Percentiles rank a stretch among this genome's conserved stretches.
Evolutionary conservation across 257 asterid species (phyloP).

Genomic region (Nicotiana obtusifolia): DNA sequence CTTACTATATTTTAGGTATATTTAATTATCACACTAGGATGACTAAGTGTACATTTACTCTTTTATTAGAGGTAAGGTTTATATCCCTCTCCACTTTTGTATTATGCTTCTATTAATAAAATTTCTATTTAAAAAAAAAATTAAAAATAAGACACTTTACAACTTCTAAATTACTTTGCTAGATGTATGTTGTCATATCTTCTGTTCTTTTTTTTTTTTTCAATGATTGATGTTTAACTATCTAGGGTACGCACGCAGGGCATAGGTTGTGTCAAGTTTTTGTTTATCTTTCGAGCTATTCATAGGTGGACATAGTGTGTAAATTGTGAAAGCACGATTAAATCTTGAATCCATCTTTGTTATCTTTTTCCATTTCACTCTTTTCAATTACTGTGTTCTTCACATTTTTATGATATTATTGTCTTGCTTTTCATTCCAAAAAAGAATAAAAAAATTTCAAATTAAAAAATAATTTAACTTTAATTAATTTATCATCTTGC

Average conservation of each 20-base stretch:
- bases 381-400: too few species aligned
- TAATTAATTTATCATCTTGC: not conserved
- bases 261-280: not conserved
- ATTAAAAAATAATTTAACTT: not conserved
- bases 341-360: not conserved
- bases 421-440: too few species aligned
- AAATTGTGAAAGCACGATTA: not conserved
- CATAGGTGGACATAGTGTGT: not conserved
- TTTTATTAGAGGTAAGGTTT: too few species aligned
- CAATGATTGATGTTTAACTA: not conserved
- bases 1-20: too few species aligned
- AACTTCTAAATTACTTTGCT: not conserved
- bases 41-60: too few species aligned
- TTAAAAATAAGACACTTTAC: not conserved
- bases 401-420: too few species aligned
- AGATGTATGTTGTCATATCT: not conserved
- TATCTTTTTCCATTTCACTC: not conserved
- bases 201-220: not conserved
- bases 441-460: too few species aligned
- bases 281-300: not conserved
- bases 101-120: too few species aligned
- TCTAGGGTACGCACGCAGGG: not conserved
- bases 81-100: too few species aligned
- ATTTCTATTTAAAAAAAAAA: too few species aligned
- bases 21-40: too few species aligned